These are phyloP conservation scores for Sapria himalayana DNA, from an alignment of 345 rosid genomes.

Conservation along the genomic window DNA sequence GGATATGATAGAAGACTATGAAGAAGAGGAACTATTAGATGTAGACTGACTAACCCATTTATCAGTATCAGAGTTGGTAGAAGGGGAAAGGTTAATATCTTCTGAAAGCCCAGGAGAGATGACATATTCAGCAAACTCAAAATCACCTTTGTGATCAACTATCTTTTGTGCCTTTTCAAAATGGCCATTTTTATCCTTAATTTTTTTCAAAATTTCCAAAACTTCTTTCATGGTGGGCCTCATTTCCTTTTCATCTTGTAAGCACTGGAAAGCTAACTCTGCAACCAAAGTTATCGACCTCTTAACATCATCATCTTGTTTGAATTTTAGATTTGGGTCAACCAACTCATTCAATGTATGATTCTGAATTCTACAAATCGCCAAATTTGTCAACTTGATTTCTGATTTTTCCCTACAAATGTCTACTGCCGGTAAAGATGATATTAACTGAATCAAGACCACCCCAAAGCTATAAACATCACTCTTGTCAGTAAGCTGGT, in stretches of 20 bases:
- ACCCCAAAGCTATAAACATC: slow-evolving; percentile 93
- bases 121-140: slow-evolving; percentile 23
- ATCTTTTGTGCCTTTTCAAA: slow-evolving; percentile 16
- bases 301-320: slow-evolving; percentile 17
- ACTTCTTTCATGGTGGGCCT: slow-evolving; percentile 73
- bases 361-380: slow-evolving; percentile 44
- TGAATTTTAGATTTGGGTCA: slow-evolving; percentile 47
- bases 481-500: slow-evolving; percentile 57
- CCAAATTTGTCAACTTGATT: slow-evolving; percentile 63
- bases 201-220: slow-evolving; percentile 21
- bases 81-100: slow-evolving; percentile 21
- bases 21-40: slow-evolving; percentile 9
- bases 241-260: slow-evolving; percentile 55
- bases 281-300: slow-evolving; percentile 29
- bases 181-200: slow-evolving; percentile 15
- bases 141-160: slow-evolving; percentile 26
- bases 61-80: slow-evolving; percentile 33
- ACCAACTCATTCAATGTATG: slow-evolving; percentile 41
- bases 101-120: slow-evolving; percentile 31
- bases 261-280: slow-evolving; percentile 54
- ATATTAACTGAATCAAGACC: slow-evolving; percentile 49
- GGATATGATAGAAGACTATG: no score
- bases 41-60: slow-evolving; percentile 38
- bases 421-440: slow-evolving; percentile 53
- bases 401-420: slow-evolving; percentile 39